Conservation (phyloP, 106 monocot genomes). For the Agapanthus africanus region DNA sequence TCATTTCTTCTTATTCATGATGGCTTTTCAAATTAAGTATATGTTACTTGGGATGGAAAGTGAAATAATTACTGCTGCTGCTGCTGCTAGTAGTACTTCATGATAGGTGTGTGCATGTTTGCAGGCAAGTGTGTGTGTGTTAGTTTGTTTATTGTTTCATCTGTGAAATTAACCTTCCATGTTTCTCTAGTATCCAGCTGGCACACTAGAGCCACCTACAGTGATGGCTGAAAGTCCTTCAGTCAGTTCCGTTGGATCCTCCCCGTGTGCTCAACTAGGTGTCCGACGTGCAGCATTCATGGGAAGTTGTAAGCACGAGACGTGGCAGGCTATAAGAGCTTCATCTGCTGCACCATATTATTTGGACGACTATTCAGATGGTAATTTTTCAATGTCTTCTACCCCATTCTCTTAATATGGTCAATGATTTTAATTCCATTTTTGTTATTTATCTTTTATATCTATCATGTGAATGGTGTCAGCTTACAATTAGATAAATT, state of each 20-base stretch:
- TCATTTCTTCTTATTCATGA: background rate
- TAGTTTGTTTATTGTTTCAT: background rate
- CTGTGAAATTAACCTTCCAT: background rate
- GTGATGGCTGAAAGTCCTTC: constrained; percentile 56
- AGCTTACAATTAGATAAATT: background rate
- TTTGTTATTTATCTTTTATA: background rate
- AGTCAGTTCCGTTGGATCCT: constrained; percentile 17
- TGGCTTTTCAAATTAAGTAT: background rate
- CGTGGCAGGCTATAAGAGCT: constrained; percentile 98
- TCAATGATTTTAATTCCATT: background rate
- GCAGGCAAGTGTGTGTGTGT: background rate
- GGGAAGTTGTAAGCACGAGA: constrained; percentile 92
- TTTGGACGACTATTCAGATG: constrained; percentile 98
- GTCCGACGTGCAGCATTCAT: constrained; percentile 56
- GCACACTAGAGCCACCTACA: constrained; percentile 62
- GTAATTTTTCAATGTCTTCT: constrained; percentile 28
- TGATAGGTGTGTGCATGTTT: background rate
- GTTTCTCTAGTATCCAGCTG: constrained; percentile 73
- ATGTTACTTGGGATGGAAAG: background rate
- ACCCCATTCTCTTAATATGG: background rate
- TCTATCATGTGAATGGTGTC: background rate
- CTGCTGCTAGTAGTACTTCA: background rate
- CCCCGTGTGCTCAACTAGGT: constrained; percentile 32
- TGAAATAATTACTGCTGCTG: background rate
- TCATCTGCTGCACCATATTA: constrained; percentile 99